Base-by-base conservation (phyloP, 23 red algal species). In the Gracilaria domingensis region DNA sequence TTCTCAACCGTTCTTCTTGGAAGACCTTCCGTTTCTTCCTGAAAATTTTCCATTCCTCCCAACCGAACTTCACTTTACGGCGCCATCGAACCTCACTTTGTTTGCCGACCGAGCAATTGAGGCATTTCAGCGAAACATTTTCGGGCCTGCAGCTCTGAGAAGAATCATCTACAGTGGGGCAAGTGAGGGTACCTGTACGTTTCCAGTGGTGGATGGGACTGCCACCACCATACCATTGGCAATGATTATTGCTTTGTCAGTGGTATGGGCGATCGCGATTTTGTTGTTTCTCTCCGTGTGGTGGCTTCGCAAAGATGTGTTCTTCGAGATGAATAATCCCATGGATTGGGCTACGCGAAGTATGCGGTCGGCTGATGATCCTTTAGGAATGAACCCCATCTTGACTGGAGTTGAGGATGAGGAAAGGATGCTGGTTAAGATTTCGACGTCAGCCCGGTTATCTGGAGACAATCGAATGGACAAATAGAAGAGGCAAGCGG, bases 101-200 rank as follows among this genome's bases (percentile, higher is more conserved):
- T 74, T 74, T 29, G 20, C 14, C 69, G 39, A 38, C 7, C 34
- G 69, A 38, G 69, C 69, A 2, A 44, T 45, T 1, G 21, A 21
- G 11, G 69, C 69, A 4, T 74, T 74, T 45, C 0, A 18, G 32
- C 3, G 18, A 2, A 42, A 42, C 69, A 44, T 74, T 45, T 2
- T 8, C 4, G 69, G 69, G 36, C 34, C 34, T 45, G 5, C 69
- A 45, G 69, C 69, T 17, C 16, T 74, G 36, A 38, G 69, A 45
- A 17, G 69, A 38, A 74, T 74, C 32, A 74, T 74, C 36, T 74
- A 74, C 36, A 74, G 69, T 24, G 69, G 69, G 36, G 69, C 69
- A n/a, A 4, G 69, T 20, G 69, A 74, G 32, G 69, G 23, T 12
- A 38, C 44, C 34, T 74, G 69, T 24, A 45, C 69, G 37, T 74